Evolutionary conservation across 2,329 filamentous ascomycete genomes (phyloP).

Genomic region (Aspergillus thermomutatus): DNA sequence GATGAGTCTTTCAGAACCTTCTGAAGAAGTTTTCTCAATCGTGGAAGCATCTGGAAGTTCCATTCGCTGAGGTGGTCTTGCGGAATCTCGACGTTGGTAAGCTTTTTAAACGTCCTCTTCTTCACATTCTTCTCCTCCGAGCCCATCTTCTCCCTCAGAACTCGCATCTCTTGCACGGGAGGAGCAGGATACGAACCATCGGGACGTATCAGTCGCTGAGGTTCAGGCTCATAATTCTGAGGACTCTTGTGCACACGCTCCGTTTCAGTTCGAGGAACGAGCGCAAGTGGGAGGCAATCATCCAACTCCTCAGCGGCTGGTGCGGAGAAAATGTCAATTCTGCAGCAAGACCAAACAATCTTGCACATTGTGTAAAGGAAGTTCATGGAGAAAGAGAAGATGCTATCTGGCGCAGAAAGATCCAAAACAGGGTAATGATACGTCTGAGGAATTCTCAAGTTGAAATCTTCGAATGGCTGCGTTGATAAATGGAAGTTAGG

Average conservation of each 20-base stretch:
- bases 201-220: constrained; percentile 13
- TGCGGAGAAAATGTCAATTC: constrained; percentile 40
- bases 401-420: constrained; percentile 37
- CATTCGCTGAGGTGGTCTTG: constrained; percentile 55
- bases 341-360: constrained; percentile 40
- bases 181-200: constrained; percentile 17
- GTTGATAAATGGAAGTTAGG: constrained; percentile 49
- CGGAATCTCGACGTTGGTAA: constrained; percentile 51
- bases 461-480: constrained; percentile 40
- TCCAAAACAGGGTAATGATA: constrained; percentile 44
- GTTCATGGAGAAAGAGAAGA: constrained; percentile 43
- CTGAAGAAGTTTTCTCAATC: constrained; percentile 56
- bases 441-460: constrained; percentile 38
- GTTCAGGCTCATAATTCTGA: constrained; percentile 12
- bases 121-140: constrained; percentile 30
- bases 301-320: constrained; percentile 40
- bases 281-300: constrained; percentile 40
- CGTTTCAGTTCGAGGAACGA: constrained; percentile 33
- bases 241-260: constrained; percentile 19
- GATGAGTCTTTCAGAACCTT: constrained; percentile 57
- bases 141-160: constrained; percentile 18
- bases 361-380: constrained; percentile 44
- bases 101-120: constrained; percentile 43
- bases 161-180: constrained; percentile 23
- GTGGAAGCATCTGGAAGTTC: constrained; percentile 56